Percentiles rank a stretch among this genome's conserved stretches.
Conservation (phyloP, 495 filamentous ascomycete genomes). For the Rhizodiscina lignyota region DNA sequence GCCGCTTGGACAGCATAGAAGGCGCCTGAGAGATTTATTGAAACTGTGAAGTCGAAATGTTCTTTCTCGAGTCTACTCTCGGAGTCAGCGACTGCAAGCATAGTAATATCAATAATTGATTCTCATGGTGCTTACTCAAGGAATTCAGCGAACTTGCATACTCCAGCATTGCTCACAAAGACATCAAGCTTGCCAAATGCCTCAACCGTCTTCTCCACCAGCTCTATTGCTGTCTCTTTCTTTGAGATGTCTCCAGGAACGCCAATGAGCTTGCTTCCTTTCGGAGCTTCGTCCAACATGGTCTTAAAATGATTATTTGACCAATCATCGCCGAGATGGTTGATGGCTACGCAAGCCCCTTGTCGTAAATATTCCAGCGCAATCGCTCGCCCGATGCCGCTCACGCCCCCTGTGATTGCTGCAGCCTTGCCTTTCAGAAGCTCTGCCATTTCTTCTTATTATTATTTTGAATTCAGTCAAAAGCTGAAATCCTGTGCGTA, state of each 20-base stretch:
- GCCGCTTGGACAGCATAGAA: slow-evolving; percentile 79
- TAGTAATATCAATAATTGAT: too few species aligned
- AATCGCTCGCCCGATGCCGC: slow-evolving; percentile 30
- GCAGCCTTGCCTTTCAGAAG: slow-evolving; percentile 1
- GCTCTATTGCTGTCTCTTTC: slow-evolving; percentile 18
- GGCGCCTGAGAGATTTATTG: slow-evolving; percentile 70
- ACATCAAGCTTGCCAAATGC: slow-evolving; percentile 52
- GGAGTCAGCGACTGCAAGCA: too few species aligned
- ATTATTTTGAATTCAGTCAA: too few species aligned
- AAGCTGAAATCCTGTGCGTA: too few species aligned
- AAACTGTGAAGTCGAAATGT: slow-evolving; percentile 47
- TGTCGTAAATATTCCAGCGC: slow-evolving; percentile 22
- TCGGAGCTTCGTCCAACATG: slow-evolving; percentile 13
- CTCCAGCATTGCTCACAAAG: slow-evolving; percentile 76
- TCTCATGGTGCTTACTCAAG: slow-evolving; percentile 41
- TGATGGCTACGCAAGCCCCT: slow-evolving; percentile 22
- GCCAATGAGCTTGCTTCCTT: slow-evolving; percentile 11
- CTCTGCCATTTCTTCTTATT: too few species aligned
- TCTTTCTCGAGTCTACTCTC: slow-evolving; percentile 14
- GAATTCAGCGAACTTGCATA: slow-evolving; percentile 73
- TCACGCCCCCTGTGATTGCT: slow-evolving; percentile 26
- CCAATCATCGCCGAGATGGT: slow-evolving; percentile 20
- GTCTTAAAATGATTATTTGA: slow-evolving; percentile 18
- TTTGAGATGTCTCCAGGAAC: slow-evolving; percentile 22
- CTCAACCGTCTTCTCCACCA: slow-evolving; percentile 18